A percentile compares a stretch with the other conserved stretches of the same genome.
These are phyloP conservation scores for Gomphus bonarii DNA, from an alignment of 1,284 basidiomycete species.

Conservation along the genomic window DNA sequence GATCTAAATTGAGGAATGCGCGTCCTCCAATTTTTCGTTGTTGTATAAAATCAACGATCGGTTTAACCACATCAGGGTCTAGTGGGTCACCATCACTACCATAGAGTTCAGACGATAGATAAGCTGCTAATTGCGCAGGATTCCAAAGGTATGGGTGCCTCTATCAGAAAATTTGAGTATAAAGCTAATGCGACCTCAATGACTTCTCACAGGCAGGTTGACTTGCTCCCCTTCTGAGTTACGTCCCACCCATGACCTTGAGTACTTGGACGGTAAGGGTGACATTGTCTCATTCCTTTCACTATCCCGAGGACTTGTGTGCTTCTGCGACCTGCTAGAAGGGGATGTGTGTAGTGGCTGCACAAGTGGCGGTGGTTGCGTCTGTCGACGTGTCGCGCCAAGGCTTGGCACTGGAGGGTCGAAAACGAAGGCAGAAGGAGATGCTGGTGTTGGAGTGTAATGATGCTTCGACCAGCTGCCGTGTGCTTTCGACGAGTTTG, in stretches of 20 bases:
- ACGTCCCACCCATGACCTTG: background rate
- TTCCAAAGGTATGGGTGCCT: slow-evolving; percentile 17
- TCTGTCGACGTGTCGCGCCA: slow-evolving; percentile 3
- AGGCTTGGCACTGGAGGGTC: slow-evolving; percentile 4
- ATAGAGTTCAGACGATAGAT: slow-evolving; percentile 15
- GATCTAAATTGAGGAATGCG: slow-evolving; percentile 42
- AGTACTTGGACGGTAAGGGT: slow-evolving; percentile 9
- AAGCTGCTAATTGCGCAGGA: slow-evolving; percentile 14
- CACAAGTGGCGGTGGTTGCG: background rate
- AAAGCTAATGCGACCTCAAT: background rate
- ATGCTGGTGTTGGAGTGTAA: slow-evolving; percentile 20
- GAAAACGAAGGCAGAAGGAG: slow-evolving; percentile 1
- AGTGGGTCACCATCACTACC: slow-evolving; percentile 12
- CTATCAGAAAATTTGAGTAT: slow-evolving; percentile 7
- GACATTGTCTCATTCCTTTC: background rate
- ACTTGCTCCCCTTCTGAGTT: slow-evolving; percentile 1
- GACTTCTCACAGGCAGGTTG: slow-evolving; percentile 1
- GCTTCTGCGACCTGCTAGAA: slow-evolving; percentile 3
- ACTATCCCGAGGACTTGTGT: slow-evolving; percentile 1
- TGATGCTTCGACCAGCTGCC: slow-evolving; percentile 18
- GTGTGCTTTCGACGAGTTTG: slow-evolving; percentile 23
- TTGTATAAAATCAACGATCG: slow-evolving; percentile 27
- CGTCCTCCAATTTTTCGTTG: slow-evolving; percentile 37
- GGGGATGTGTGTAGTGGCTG: slow-evolving; percentile 12
- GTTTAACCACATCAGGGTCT: slow-evolving; percentile 7